phyloP scores from a whole-genome alignment of 805 yeast species.

The Komagataella kurtzmanii region DNA sequence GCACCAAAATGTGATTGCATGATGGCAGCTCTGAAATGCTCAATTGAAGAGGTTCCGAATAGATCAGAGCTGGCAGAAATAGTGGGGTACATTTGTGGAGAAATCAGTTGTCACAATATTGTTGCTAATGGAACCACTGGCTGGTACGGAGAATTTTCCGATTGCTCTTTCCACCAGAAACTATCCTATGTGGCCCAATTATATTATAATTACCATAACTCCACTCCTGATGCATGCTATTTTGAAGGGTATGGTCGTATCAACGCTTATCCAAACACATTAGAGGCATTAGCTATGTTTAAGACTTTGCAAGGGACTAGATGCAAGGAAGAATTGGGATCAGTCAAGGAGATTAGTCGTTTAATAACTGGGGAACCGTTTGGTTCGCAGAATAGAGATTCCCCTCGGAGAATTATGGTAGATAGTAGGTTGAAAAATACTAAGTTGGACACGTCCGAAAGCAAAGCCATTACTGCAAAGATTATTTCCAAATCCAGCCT shows the following conservation, averaged over 20 bases:
- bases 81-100: constrained; percentile 19
- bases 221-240: constrained; percentile 1
- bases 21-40: constrained; percentile 24
- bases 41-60: constrained; percentile 10
- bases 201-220: constrained; percentile 12
- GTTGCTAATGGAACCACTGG: constrained; percentile 21
- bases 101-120: constrained; percentile 25
- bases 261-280: constrained; percentile 1
- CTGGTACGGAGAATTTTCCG: constrained; percentile 26
- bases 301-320: constrained; percentile 1
- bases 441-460: neutral
- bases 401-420: neutral
- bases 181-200: constrained; percentile 27
- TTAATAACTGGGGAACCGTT: neutral
- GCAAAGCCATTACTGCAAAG: neutral
- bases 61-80: constrained; percentile 11
- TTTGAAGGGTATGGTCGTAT: constrained; percentile 3
- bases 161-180: constrained; percentile 23
- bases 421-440: neutral
- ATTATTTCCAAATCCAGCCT: neutral
- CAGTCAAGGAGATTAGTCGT: neutral
- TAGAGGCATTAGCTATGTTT: constrained; percentile 2
- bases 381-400: neutral
- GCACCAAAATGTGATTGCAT: constrained; percentile 29
- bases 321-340: neutral